Percentiles rank a stretch among this genome's conserved stretches.
These are phyloP conservation scores for Bifiguratus adelaidae DNA, from an alignment of 192 early-diverging fungal genomes.

Conservation along the genomic window DNA sequence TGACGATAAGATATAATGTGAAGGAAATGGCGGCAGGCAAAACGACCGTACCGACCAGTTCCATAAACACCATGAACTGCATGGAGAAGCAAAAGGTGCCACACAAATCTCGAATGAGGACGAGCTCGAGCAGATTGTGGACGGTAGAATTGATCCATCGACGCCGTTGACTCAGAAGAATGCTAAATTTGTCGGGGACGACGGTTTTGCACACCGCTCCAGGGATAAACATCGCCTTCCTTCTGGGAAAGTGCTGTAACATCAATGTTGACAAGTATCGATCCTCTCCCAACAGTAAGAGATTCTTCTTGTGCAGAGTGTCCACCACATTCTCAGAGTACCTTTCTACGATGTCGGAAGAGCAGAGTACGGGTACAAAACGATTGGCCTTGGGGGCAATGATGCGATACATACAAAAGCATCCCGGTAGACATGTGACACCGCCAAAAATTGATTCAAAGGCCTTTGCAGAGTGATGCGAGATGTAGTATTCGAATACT, in stretches of 20 bases:
- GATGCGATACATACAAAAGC: slow-evolving; percentile 71
- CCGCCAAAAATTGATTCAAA: slow-evolving; percentile 67
- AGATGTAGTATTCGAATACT: slow-evolving; percentile 72
- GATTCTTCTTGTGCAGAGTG: slow-evolving; percentile 64
- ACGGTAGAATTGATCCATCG: slow-evolving; percentile 88
- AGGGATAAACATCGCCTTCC: slow-evolving; percentile 67
- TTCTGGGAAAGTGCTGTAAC: slow-evolving; percentile 58
- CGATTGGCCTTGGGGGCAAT: slow-evolving; percentile 54
- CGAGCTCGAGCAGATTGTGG: slow-evolving; percentile 75
- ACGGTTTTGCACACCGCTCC: slow-evolving; percentile 64
- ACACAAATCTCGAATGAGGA: slow-evolving; percentile 74
- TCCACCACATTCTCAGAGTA: slow-evolving; percentile 61
- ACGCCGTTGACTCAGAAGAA: slow-evolving; percentile 67
- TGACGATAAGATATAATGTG: slow-evolving; percentile 72
- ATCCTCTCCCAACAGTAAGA: slow-evolving; percentile 65
- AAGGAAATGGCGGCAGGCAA: slow-evolving; percentile 85
- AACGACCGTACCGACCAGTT: slow-evolving; percentile 84
- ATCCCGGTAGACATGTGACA: slow-evolving; percentile 62
- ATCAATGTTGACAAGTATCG: slow-evolving; percentile 70
- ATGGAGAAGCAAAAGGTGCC: slow-evolving; percentile 89
- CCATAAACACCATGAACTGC: slow-evolving; percentile 96
- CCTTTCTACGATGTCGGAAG: slow-evolving; percentile 64
- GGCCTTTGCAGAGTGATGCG: slow-evolving; percentile 60
- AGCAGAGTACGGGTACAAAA: slow-evolving; percentile 60
- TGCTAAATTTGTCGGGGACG: slow-evolving; percentile 55